Conservation (phyloP, 768 basidiomycete genomes). For the Rubroboletus satanas region DNA sequence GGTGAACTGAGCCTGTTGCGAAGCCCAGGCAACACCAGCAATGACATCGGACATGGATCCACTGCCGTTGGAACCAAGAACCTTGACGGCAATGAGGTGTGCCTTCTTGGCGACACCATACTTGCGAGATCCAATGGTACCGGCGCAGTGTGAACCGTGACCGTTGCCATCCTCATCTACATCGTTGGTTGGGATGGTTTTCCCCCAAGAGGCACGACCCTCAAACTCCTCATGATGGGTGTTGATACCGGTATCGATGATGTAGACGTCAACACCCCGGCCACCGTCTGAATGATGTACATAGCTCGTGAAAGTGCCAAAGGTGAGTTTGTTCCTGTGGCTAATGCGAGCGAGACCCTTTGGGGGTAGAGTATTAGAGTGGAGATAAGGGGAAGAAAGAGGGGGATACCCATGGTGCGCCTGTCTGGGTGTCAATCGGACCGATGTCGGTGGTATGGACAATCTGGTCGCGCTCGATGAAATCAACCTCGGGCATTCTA, state of each 20-base stretch:
- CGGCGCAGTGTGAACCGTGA: constrained; percentile 93
- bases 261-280: constrained; percentile 89
- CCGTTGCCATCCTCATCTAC: constrained; percentile 91
- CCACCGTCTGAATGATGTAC: constrained; percentile 69
- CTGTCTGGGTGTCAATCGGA: constrained; percentile 43
- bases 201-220: constrained; percentile 89
- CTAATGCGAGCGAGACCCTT: constrained; percentile 95
- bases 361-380: constrained; percentile 32
- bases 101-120: constrained; percentile 97
- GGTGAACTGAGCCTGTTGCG: constrained; percentile 47
- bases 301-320: constrained; percentile 85
- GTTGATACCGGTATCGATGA: constrained; percentile 90
- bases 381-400: neutral
- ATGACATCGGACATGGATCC: constrained; percentile 96
- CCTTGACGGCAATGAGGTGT: constrained; percentile 86
- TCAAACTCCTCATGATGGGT: constrained; percentile 80
- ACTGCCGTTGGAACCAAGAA: constrained; percentile 89
- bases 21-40: constrained; percentile 82
- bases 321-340: constrained; percentile 70
- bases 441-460: constrained; percentile 56
- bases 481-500: constrained; percentile 83
- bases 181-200: constrained; percentile 82
- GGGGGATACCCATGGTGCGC: constrained; percentile 79
- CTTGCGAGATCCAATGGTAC: constrained; percentile 89
- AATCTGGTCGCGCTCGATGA: constrained; percentile 90